A percentile compares a stretch with the other conserved stretches of the same genome.
Evolutionary conservation across 176 grass and related monocot genomes (phyloP).

Genomic region (bread wheat (Triticum aestivum)): DNA sequence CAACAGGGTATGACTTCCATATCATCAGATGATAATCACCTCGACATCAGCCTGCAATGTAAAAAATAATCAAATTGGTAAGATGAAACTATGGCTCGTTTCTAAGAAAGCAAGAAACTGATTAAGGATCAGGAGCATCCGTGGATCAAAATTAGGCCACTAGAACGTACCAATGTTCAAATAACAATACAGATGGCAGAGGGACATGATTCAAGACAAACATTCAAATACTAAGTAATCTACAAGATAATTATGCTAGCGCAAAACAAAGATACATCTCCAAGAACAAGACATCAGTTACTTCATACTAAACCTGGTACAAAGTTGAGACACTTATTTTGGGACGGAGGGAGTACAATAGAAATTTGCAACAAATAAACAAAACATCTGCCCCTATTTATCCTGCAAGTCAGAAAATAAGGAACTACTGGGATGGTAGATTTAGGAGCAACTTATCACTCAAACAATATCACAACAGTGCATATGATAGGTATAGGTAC

Average conservation of each 20-base stretch:
- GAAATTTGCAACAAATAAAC: neutral
- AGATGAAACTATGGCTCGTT: neutral
- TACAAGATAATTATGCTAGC: neutral
- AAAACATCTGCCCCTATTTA: neutral
- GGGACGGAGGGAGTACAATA: neutral
- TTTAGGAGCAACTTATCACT: neutral
- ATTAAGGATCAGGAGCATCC: too few relatives aligned
- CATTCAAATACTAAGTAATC: neutral
- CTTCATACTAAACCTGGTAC: too few relatives aligned
- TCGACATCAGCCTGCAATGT: slow-evolving; percentile 13
- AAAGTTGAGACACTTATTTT: too few relatives aligned
- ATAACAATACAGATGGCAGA: neutral
- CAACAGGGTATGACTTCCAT: neutral
- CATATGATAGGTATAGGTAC: neutral
- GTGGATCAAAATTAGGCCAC: neutral
- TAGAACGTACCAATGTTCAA: neutral
- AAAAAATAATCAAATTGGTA: neutral
- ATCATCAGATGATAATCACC: slow-evolving; percentile 14
- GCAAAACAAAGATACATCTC: neutral
- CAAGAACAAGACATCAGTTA: neutral
- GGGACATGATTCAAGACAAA: neutral
- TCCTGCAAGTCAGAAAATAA: neutral
- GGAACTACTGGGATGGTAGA: too few relatives aligned
- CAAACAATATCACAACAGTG: neutral
- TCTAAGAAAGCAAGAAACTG: neutral